Evolutionary conservation across 495 filamentous ascomycete genomes (phyloP).

Genomic region (Talaromyces ruber): DNA sequence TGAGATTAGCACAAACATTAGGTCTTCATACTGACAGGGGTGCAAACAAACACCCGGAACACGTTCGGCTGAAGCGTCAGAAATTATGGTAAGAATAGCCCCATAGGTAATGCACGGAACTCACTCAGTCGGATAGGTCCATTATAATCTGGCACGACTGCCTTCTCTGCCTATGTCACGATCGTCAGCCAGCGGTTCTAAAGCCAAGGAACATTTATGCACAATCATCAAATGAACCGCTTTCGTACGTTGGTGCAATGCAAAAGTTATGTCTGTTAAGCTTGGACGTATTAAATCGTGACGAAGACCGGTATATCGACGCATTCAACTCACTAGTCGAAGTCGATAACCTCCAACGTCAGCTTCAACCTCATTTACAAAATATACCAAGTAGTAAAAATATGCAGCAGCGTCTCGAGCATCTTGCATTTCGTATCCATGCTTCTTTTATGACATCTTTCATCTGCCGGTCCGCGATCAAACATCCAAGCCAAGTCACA

Average conservation of each 20-base stretch:
- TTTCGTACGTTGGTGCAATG: slow-evolving; percentile 19
- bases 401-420: slow-evolving; percentile 26
- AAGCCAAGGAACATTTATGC: slow-evolving; percentile 15
- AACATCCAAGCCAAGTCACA: slow-evolving; percentile 8
- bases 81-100: slow-evolving; percentile 17
- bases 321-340: neutral
- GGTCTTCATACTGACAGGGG: slow-evolving; percentile 27
- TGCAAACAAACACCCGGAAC: slow-evolving; percentile 16
- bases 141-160: slow-evolving; percentile 30
- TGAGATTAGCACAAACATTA: slow-evolving; percentile 38
- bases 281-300: neutral
- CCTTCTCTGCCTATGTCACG: slow-evolving; percentile 26
- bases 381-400: slow-evolving; percentile 16
- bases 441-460: slow-evolving; percentile 21
- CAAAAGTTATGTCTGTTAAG: slow-evolving; percentile 20
- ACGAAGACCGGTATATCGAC: too few species aligned
- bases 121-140: slow-evolving; percentile 14
- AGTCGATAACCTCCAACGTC: slow-evolving; percentile 16
- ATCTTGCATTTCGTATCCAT: slow-evolving; percentile 28
- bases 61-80: slow-evolving; percentile 15
- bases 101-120: neutral
- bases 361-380: slow-evolving; percentile 15
- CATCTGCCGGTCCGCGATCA: slow-evolving; percentile 26
- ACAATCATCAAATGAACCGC: slow-evolving; percentile 4
- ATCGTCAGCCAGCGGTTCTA: slow-evolving; percentile 24